A percentile compares a stretch with the other conserved stretches of the same genome.
phyloP scores from a whole-genome alignment of 202 grass and related monocot species.

The Cymbopogon flexuosus region DNA sequence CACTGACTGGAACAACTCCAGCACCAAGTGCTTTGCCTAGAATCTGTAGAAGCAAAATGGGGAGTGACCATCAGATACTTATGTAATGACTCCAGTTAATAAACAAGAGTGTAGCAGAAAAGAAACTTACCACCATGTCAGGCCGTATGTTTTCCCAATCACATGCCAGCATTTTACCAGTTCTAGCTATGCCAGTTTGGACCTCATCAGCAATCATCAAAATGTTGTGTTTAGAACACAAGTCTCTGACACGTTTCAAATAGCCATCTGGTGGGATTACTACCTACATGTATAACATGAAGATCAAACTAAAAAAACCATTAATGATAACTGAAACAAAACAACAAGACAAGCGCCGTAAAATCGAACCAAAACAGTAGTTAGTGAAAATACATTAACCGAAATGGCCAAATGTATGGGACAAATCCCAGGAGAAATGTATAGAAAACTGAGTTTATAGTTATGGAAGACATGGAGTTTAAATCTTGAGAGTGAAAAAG shows the following conservation, averaged over 20 bases:
- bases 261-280: constrained; percentile 87
- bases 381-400: neutral
- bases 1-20: constrained; percentile 93
- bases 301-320: neutral
- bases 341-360: constrained; percentile 14
- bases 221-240: constrained; percentile 85
- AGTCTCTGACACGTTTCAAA: constrained; percentile 75
- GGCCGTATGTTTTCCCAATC: constrained; percentile 89
- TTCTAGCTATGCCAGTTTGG: constrained; percentile 95
- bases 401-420: too few species aligned
- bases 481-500: neutral
- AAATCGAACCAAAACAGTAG: neutral
- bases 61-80: constrained; percentile 12
- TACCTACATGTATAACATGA: constrained; percentile 42
- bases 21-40: constrained; percentile 94
- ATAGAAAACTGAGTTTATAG: neutral
- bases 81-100: neutral
- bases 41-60: constrained; percentile 49
- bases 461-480: neutral
- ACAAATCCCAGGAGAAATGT: too few species aligned
- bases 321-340: neutral
- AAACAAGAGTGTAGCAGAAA: neutral
- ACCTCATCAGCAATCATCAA: constrained; percentile 99
- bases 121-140: constrained; percentile 77
- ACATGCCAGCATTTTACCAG: constrained; percentile 81